Evolutionary conservation across 306 rosid genomes (phyloP), one percentile per base, ranked within the genome.

Genomic region (Betula pendula): DNA sequence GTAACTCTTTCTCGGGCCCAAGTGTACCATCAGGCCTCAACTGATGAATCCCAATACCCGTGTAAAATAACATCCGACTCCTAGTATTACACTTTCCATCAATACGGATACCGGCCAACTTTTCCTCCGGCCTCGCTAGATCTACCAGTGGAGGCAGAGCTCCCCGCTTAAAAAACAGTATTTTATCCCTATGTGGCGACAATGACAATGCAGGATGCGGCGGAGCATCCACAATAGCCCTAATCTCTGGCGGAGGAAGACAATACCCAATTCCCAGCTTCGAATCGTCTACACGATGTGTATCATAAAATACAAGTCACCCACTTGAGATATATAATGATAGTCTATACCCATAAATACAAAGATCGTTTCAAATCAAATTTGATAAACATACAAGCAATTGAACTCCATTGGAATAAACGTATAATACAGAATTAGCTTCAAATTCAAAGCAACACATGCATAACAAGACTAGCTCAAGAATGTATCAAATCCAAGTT

Each of bases 31-130:
- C 97, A 3, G 96, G 86, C 82, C 88, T 72, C 68, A 95, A 82
- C 72, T 73, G 88, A 87, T 89, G 94, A 78, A 95, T 92, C 71
- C 89, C 99, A 75, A 95, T 84, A 43, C 98, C 97, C 0, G 96
- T 92, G 81, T 95, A 95, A 81, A 92, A 95, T n/a, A 98, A 89
- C 97, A 95, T 95, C 29, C 98, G 91, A 79, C 97, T 95, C 86
- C 97, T 89, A 11, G 89, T 83, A 87, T 95, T 92, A 89, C 93
- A 89, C 42, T 82, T 83, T 74, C 92, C 96, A 81, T 95, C 99
- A 76, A 95, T 89, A 24, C 99, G 99, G 65, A 95, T 74, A 42
- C 99, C 99, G 24, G 99, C 99, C 83, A 95, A 78, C 85, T 95
- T 92, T 55, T 90, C 94, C 92, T 95, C 99, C 0, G 98, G 97